Evolutionary conservation across 495 filamentous ascomycete genomes (phyloP), one percentile per base, ranked within the genome.

Genomic region (Neurospora sp.): DNA sequence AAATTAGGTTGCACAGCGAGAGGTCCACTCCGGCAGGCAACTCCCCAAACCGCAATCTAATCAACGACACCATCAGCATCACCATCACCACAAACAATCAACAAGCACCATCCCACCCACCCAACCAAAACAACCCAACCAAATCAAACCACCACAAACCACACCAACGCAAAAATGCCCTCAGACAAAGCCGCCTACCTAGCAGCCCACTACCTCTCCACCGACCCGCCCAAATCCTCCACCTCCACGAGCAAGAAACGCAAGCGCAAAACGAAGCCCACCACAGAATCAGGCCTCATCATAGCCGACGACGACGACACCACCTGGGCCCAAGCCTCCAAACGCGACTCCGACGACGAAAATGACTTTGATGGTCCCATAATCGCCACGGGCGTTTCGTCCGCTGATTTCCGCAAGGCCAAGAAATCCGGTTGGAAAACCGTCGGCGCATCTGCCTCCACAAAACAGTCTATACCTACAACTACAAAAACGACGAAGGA

Each of bases 191-290:
- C 94, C 38, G 89, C 90, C 82, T 99, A 98, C 82, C 91, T 99
- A 70, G 95, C 96, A 71, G 92, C 94, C 76, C 97, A 94, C 82
- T 99, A 99, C 83, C 91, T 99, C 5, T 92, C 83, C 41, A 81
- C 93, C 39, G 93, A 95, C 80, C 83, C 90, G 1, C 54, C 54
- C 27, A 90, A 91, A 69, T 85, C 91, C 37, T 90, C 76, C 20
- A 71, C 71, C 0, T 41, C 39, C 20, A 73, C 92, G 0, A 5
- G 3, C 80, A 94, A 95, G 79, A 92, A 90, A 79, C 94, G 93
- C 83, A 97, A 97, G 85, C 90, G 92, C 76, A 96, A 96, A 80
- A n/a, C n/a, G n/a, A n/a, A n/a, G n/a, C n/a, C n/a, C n/a, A n/a
- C n/a, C n/a, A n/a, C n/a, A n/a, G n/a, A n/a, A n/a, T n/a, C n/a